These are phyloP conservation scores for Penicillium rolfsii DNA, from an alignment of 2,329 filamentous ascomycete species.

Conservation along the genomic window DNA sequence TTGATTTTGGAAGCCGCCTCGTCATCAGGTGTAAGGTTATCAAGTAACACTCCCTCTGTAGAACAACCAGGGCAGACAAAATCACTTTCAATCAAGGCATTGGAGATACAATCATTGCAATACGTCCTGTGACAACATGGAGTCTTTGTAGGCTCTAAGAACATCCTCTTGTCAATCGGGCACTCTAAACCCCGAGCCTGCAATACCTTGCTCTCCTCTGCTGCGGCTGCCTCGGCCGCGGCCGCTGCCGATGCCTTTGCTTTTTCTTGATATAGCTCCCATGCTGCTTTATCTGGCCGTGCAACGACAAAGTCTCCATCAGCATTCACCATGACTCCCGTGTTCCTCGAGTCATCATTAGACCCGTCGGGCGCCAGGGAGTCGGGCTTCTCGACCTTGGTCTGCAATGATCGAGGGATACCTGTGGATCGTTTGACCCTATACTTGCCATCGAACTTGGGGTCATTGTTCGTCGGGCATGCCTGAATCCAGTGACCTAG, in stretches of 20 bases:
- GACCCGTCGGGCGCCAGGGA: constrained; percentile 73
- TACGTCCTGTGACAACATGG: constrained; percentile 98
- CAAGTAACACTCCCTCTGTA: constrained; percentile 87
- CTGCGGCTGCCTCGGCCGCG: constrained; percentile 75
- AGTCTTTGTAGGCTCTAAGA: constrained; percentile 98
- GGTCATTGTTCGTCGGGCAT: constrained; percentile 97
- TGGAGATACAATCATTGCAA: constrained; percentile 99
- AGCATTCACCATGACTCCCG: constrained; percentile 95
- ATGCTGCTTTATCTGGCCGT: constrained; percentile 90
- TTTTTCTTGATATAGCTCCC: constrained; percentile 97
- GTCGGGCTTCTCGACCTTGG: constrained; percentile 89
- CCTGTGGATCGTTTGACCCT: constrained; percentile 95
- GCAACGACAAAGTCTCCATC: constrained; percentile 97
- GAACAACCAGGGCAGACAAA: constrained; percentile 92
- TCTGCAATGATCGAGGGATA: constrained; percentile 92
- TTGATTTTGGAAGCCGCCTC: constrained; percentile 78
- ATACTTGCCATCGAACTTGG: constrained; percentile 89
- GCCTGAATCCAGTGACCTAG: constrained; percentile 94
- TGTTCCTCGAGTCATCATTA: constrained; percentile 78
- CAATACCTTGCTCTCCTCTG: constrained; percentile 80
- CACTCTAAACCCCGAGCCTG: constrained; percentile 89
- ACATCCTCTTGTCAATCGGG: constrained; percentile 95
- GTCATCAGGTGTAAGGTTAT: constrained; percentile 83
- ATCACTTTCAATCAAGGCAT: constrained; percentile 97
- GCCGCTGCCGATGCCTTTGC: constrained; percentile 82